Conservation (phyloP, 2,329 filamentous ascomycete species). For the Bipolaris zeicola region DNA sequence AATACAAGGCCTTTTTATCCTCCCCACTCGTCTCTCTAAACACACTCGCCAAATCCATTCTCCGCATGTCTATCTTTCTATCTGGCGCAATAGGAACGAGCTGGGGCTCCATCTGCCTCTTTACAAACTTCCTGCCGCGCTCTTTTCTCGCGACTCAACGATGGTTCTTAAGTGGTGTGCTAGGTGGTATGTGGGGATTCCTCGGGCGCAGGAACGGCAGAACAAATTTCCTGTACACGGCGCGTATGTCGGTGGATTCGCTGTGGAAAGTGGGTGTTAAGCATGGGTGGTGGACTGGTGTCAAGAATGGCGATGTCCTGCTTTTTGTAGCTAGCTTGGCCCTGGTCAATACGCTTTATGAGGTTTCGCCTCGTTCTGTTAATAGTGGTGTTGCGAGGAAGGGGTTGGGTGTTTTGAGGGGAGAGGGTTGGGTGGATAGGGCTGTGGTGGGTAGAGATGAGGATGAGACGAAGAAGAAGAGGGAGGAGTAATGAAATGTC, state of each 20-base stretch:
- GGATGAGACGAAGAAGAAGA: slow-evolving; percentile 15
- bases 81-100: slow-evolving; percentile 83
- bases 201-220: slow-evolving; percentile 64
- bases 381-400: slow-evolving; percentile 71
- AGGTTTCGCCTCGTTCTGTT: slow-evolving; percentile 70
- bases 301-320: slow-evolving; percentile 81
- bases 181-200: slow-evolving; percentile 85
- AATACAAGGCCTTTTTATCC: slow-evolving; percentile 70
- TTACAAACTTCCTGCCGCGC: slow-evolving; percentile 78
- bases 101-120: slow-evolving; percentile 90
- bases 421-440: slow-evolving; percentile 76
- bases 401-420: slow-evolving; percentile 73
- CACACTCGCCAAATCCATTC: slow-evolving; percentile 67
- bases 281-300: slow-evolving; percentile 82
- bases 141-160: slow-evolving; percentile 78
- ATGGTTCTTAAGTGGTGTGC: slow-evolving; percentile 86
- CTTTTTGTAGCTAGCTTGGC: slow-evolving; percentile 82
- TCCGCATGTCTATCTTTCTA: slow-evolving; percentile 77
- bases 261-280: slow-evolving; percentile 95
- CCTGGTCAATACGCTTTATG: slow-evolving; percentile 77
- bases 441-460: slow-evolving; percentile 24
- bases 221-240: slow-evolving; percentile 78
- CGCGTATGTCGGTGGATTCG: slow-evolving; percentile 78
- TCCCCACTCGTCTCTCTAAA: slow-evolving; percentile 72
- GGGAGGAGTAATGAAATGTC: slow-evolving; percentile 11